phyloP scores from a whole-genome alignment of 2,329 filamentous ascomycete species.

The Escovopsis weberi region DNA sequence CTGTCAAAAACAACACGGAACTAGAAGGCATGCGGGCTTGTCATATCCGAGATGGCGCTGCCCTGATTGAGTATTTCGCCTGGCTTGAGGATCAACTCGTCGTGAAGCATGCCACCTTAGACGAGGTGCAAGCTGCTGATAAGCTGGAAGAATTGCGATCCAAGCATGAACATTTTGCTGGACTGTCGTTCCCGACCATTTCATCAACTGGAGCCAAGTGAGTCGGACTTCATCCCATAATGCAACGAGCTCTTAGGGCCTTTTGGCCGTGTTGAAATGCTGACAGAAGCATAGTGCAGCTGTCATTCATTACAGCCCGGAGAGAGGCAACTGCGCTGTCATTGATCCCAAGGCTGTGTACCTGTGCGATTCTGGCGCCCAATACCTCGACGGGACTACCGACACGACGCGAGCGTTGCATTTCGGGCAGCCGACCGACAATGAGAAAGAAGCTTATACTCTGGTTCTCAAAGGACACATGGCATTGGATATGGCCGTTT shows the following conservation, averaged over 20 bases:
- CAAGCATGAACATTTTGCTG: slow-evolving; percentile 61
- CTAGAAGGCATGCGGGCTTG: slow-evolving; percentile 86
- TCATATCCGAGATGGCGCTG: slow-evolving; percentile 85
- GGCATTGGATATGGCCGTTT: slow-evolving; percentile 69
- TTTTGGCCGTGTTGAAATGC: too few species aligned
- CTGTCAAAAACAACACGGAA: slow-evolving; percentile 84
- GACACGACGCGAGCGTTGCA: slow-evolving; percentile 91
- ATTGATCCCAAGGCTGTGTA: slow-evolving; percentile 83
- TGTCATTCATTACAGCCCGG: slow-evolving; percentile 89
- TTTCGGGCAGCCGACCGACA: slow-evolving; percentile 69
- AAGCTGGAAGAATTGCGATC: slow-evolving; percentile 68
- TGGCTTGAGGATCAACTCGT: slow-evolving; percentile 88
- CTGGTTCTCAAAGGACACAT: slow-evolving; percentile 92
- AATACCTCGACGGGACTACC: slow-evolving; percentile 89
- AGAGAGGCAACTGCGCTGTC: slow-evolving; percentile 62
- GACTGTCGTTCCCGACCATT: slow-evolving; percentile 89
- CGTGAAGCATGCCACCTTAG: slow-evolving; percentile 55
- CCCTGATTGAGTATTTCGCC: slow-evolving; percentile 82
- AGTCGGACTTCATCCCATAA: slow-evolving; percentile 15
- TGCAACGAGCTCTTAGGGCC: too few species aligned
- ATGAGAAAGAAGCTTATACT: slow-evolving; percentile 82
- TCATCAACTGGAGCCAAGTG: slow-evolving; percentile 75
- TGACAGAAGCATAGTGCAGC: slow-evolving; percentile 49
- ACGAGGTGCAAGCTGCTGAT: slow-evolving; percentile 85
- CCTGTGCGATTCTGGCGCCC: slow-evolving; percentile 93